A percentile compares a stretch with the other conserved stretches of the same genome.
phyloP scores from a whole-genome alignment of 2,329 filamentous ascomycete species.

The Fusarium miscanthi region DNA sequence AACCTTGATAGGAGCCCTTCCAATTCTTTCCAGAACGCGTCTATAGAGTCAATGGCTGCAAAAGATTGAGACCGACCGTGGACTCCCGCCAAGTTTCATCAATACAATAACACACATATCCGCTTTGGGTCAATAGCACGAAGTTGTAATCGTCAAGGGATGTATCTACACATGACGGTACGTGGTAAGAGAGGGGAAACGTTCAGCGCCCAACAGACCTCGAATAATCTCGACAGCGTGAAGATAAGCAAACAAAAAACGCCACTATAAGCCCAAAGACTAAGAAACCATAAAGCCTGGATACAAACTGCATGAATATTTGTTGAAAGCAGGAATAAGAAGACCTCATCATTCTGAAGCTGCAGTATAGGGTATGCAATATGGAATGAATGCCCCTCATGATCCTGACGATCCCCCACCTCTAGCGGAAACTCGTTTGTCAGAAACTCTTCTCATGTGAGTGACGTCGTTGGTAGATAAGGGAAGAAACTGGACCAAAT shows the following conservation, averaged over 20 bases:
- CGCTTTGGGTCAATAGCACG: too few species aligned
- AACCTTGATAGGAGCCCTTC: not conserved
- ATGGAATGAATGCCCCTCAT: constrained; percentile 23
- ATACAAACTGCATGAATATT: not conserved
- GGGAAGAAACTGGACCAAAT: not conserved
- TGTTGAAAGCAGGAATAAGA: not conserved
- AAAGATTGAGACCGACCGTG: not conserved
- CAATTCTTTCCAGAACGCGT: not conserved
- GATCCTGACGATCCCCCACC: constrained; percentile 37
- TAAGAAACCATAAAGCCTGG: not conserved
- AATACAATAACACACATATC: not conserved
- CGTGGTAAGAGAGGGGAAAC: not conserved
- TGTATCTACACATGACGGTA: not conserved
- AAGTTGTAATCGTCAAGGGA: not conserved
- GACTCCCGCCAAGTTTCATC: not conserved
- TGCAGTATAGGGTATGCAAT: constrained; percentile 14
- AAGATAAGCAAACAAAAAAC: not conserved
- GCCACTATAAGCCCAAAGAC: not conserved
- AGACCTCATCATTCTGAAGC: too few species aligned
- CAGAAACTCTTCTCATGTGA: not conserved
- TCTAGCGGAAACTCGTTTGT: constrained; percentile 15
- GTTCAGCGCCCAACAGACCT: too few species aligned
- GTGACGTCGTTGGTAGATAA: constrained; percentile 32
- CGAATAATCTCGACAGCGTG: too few species aligned
- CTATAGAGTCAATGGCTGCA: not conserved